Conservation (phyloP, 129 eudicot species). For the Flaveria brownii region DNA sequence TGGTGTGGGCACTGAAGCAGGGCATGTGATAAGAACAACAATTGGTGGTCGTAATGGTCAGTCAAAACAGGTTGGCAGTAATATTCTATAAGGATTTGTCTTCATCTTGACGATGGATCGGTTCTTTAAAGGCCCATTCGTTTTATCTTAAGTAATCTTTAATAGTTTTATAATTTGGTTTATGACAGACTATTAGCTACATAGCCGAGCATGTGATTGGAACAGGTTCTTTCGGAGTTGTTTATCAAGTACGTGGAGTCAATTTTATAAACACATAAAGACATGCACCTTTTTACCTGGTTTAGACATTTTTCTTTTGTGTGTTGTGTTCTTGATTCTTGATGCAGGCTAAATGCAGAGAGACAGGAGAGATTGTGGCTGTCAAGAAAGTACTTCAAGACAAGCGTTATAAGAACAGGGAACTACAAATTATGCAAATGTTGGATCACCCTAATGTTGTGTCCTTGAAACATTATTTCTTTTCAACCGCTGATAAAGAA, state of each 20-base stretch:
- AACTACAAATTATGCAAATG: slow-evolving; percentile 95
- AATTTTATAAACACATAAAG: too few species aligned
- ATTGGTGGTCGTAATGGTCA: slow-evolving; percentile 93
- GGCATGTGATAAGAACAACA: slow-evolving; percentile 85
- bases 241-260: slow-evolving; percentile 65
- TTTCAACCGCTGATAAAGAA: slow-evolving; percentile 82
- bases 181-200: slow-evolving; percentile 67
- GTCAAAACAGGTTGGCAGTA: slow-evolving; percentile 72
- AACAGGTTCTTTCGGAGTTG: slow-evolving; percentile 96
- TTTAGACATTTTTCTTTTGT: neutral
- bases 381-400: slow-evolving; percentile 98
- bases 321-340: neutral
- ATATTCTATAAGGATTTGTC: neutral
- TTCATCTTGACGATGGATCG: neutral
- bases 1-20: slow-evolving; percentile 92
- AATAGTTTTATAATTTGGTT: slow-evolving; percentile 16
- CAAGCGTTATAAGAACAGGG: slow-evolving; percentile 97
- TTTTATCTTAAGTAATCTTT: neutral
- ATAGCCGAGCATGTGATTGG: slow-evolving; percentile 98
- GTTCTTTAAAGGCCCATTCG: neutral
- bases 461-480: slow-evolving; percentile 82
- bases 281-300: neutral
- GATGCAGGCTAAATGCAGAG: slow-evolving; percentile 92
- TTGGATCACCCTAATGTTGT: slow-evolving; percentile 95
- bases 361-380: slow-evolving; percentile 94